phyloP scores from a whole-genome alignment of 176 grass and related monocot species.

The Carex parvula region DNA sequence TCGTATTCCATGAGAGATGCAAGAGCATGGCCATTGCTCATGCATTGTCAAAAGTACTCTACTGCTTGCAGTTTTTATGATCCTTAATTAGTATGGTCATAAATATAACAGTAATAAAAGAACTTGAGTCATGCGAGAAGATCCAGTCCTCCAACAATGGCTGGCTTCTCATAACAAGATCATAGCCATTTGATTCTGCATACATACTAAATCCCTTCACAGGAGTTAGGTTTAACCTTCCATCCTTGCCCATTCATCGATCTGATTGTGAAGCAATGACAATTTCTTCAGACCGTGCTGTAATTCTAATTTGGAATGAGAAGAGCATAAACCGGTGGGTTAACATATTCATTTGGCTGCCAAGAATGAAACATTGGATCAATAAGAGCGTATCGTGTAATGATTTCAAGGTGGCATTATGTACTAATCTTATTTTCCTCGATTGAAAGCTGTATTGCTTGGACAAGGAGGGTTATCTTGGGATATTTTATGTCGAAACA shows the following conservation, averaged over 20 bases:
- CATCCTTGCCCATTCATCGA: not conserved
- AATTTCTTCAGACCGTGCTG: not conserved
- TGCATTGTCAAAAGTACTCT: slow-evolving; percentile 10
- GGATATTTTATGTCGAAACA: not conserved
- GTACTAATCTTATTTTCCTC: slow-evolving; percentile 1
- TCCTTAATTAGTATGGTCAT: slow-evolving; percentile 5
- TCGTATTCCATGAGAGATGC: not conserved
- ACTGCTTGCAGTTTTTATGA: slow-evolving; percentile 13
- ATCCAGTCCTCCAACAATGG: slow-evolving; percentile 23
- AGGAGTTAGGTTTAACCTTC: not conserved
- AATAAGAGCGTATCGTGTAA: too few relatives aligned
- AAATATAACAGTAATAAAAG: not conserved
- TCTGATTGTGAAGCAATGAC: not conserved
- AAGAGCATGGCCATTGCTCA: slow-evolving; percentile 21
- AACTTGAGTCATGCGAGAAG: not conserved
- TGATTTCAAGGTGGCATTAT: not conserved
- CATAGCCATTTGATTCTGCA: not conserved
- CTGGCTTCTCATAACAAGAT: slow-evolving; percentile 8
- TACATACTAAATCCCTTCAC: slow-evolving; percentile 26
- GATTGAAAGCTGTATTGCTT: slow-evolving; percentile 6
- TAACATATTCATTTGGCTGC: not conserved
- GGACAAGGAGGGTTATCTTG: not conserved
- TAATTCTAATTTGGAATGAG: not conserved
- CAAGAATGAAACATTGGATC: not conserved
- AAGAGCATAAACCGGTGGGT: too few relatives aligned